phyloP scores from a whole-genome alignment of 2,329 filamentous ascomycete species.

The Colletotrichum musicola region DNA sequence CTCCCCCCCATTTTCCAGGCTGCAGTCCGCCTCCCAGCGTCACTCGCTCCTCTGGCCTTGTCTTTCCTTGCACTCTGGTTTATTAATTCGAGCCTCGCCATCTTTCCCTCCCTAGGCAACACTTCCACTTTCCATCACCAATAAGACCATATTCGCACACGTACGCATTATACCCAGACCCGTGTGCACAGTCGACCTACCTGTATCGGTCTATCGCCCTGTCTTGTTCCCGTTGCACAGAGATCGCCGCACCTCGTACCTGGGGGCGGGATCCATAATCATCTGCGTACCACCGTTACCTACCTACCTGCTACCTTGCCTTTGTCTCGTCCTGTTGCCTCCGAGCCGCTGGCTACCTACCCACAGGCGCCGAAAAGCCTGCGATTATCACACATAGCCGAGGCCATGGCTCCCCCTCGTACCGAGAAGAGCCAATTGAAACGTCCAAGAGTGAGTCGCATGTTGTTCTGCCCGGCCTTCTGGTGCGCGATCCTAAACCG shows the following conservation, averaged over 20 bases:
- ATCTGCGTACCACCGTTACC: slow-evolving; percentile 4
- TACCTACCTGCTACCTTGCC: neutral
- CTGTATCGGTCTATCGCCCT: slow-evolving; percentile 7
- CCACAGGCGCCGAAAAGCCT: slow-evolving; percentile 5
- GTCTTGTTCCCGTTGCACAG: slow-evolving; percentile 4
- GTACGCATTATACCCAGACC: slow-evolving; percentile 11
- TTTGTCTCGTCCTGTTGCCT: slow-evolving; percentile 19
- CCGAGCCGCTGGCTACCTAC: neutral
- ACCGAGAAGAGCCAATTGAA: slow-evolving; percentile 88
- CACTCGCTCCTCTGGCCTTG: slow-evolving; percentile 27
- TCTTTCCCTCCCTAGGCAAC: slow-evolving; percentile 35
- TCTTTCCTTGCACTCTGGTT: slow-evolving; percentile 31
- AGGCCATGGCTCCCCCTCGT: slow-evolving; percentile 69
- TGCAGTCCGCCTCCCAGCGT: slow-evolving; percentile 20
- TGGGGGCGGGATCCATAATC: slow-evolving; percentile 14
- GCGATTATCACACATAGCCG: slow-evolving; percentile 7
- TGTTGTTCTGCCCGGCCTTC: slow-evolving; percentile 40
- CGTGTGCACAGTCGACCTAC: slow-evolving; percentile 23
- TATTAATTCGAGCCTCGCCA: slow-evolving; percentile 36
- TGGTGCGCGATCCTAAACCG: slow-evolving; percentile 40
- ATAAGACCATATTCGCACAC: slow-evolving; percentile 23
- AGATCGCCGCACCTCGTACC: slow-evolving; percentile 20
- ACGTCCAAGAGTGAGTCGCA: slow-evolving; percentile 75
- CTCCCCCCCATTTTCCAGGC: slow-evolving; percentile 34
- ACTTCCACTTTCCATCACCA: slow-evolving; percentile 25